A percentile compares a stretch with the other conserved stretches of the same genome.
Evolutionary conservation across 805 yeast species (phyloP).

Genomic region (Saccharomycopsis fodiens): DNA sequence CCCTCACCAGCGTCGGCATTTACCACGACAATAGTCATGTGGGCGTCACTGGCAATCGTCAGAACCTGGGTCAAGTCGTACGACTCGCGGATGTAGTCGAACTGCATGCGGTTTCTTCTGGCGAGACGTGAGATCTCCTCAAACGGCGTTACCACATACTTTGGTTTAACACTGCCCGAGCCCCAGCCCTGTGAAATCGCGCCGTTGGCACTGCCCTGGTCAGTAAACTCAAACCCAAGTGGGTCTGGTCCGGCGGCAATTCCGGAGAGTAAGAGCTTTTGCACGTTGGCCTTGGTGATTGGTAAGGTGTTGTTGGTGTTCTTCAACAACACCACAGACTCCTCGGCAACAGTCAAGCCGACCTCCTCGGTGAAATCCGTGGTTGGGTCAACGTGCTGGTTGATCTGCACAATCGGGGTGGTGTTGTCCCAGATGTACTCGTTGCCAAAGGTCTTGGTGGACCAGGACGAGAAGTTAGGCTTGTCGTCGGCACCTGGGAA

Average conservation of each 20-base stretch:
- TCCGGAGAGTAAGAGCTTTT: constrained; percentile 38
- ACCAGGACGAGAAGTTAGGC: constrained; percentile 54
- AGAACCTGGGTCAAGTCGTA: constrained; percentile 38
- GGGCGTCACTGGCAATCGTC: constrained; percentile 41
- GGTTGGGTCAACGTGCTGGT: constrained; percentile 48
- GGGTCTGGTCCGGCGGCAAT: constrained; percentile 45
- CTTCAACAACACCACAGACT: constrained; percentile 48
- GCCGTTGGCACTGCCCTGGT: constrained; percentile 45
- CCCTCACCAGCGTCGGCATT: constrained; percentile 54
- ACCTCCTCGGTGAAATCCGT: constrained; percentile 38
- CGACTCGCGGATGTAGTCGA: constrained; percentile 38
- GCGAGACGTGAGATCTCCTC: constrained; percentile 47
- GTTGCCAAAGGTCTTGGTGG: constrained; percentile 44
- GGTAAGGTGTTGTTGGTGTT: constrained; percentile 46
- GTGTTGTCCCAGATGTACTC: constrained; percentile 41
- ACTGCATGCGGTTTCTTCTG: constrained; percentile 35
- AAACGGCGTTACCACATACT: constrained; percentile 48
- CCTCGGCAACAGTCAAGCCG: constrained; percentile 46
- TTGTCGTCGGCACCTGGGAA: constrained; percentile 34
- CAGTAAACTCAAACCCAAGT: constrained; percentile 44
- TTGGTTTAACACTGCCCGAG: constrained; percentile 51
- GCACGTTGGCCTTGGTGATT: constrained; percentile 31
- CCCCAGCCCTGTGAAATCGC: constrained; percentile 60
- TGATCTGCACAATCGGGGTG: constrained; percentile 45
- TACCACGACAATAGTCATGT: constrained; percentile 48